Evolutionary conservation across 1,284 basidiomycete genomes (phyloP), one percentile per base, ranked within the genome.

Genomic region (Heterobasidion annosum): DNA sequence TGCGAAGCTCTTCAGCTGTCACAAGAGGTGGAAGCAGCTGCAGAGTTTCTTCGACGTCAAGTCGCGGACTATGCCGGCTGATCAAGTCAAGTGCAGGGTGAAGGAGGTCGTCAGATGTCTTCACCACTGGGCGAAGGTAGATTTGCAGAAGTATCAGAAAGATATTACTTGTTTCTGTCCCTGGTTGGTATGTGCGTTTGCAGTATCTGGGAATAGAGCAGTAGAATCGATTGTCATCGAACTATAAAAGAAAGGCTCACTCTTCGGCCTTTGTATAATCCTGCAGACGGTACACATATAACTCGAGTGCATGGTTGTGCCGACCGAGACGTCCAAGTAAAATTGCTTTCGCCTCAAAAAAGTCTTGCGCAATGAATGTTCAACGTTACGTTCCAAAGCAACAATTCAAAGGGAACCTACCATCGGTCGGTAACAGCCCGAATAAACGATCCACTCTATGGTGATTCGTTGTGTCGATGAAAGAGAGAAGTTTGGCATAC

Each of bases 251-350:
- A 15, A 15, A 10, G 12, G 64, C 83, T 61, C 63, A 93, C 88
- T 89, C 83, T 72, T 98, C 96, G 0, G 97, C 97, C 57, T 91
- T 91, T 12, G 70, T 59, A 65, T 87, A 90, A 65, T 96, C 90
- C 37, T 84, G 77, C 33, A 98, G 74, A 47, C 83, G 82, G 64
- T 96, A 88, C 1, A 95, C 93, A 67, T 98, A 98, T 32, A 97
- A 82, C 64, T 92, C 88, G 25, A 99, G 79, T 0, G 96, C 96
- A 57, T 88, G 91, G 61, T 96, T 91, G 63, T 99, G 94, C 56
- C 91, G 84, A 0, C 91, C 93, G 57, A 98, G 77, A 18, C 90
- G 81, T 2, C 96, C 97, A 3, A 98, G 74, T 3, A 99, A 76
- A 54, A 96, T 82, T 0, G 97, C 96, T 42, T 93, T 83, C 1